Evolutionary conservation across 495 filamentous ascomycete genomes (phyloP).

Genomic region (Viridothelium virens): DNA sequence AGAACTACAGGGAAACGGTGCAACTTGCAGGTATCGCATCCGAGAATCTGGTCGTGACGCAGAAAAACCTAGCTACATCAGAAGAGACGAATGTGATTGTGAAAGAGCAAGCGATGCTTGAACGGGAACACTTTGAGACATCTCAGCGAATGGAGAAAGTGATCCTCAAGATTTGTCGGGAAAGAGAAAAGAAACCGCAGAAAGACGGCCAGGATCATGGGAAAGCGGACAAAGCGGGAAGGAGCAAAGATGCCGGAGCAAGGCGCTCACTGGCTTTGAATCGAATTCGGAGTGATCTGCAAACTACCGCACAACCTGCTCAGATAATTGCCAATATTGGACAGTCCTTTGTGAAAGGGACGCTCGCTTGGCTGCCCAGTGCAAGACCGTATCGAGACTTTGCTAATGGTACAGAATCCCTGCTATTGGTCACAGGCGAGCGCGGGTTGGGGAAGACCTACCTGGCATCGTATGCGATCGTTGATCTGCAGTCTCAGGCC

Average conservation of each 20-base stretch:
- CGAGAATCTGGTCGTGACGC: constrained; percentile 1
- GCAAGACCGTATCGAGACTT: neutral
- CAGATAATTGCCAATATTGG: neutral
- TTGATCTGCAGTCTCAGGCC: neutral
- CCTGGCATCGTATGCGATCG: neutral
- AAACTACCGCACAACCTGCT: neutral
- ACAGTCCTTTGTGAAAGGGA: neutral
- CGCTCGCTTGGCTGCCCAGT: neutral
- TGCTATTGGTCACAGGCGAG: neutral
- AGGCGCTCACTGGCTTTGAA: neutral
- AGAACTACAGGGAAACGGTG: neutral
- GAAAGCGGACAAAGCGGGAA: neutral
- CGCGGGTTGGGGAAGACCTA: constrained; percentile 8
- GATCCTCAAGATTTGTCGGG: neutral
- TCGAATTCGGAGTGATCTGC: constrained; percentile 6
- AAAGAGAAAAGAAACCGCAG: neutral
- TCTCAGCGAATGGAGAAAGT: neutral
- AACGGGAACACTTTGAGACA: neutral
- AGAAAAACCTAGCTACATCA: neutral
- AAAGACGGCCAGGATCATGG: constrained; percentile 1
- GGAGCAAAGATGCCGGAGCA: neutral
- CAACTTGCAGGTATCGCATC: neutral
- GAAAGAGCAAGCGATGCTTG: neutral
- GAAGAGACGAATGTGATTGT: constrained; percentile 9
- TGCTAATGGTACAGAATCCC: neutral